Evolutionary conservation across 2,329 filamentous ascomycete genomes (phyloP).

Genomic region (Clonostachys sp.): DNA sequence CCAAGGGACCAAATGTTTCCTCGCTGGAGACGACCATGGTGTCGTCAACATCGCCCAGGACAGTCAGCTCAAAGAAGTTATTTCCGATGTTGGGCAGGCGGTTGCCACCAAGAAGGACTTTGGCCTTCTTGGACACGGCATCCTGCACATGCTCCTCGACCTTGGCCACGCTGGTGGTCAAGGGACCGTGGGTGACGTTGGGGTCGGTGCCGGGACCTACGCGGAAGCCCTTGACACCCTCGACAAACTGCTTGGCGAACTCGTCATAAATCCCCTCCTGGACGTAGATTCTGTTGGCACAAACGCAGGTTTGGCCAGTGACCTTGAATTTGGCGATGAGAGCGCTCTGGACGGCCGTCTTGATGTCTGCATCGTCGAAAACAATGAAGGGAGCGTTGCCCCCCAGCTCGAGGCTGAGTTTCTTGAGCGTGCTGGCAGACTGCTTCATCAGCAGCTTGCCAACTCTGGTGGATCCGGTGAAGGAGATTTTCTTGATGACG

Average conservation of each 20-base stretch:
- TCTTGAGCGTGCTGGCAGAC: conserved; percentile 61
- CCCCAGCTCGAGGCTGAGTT: conserved; percentile 63
- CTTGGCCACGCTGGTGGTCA: conserved; percentile 57
- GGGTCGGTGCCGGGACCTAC: conserved; percentile 47
- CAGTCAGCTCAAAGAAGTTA: conserved; percentile 65
- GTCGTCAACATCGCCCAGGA: conserved; percentile 46
- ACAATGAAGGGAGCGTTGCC: conserved; percentile 66
- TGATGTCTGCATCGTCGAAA: conserved; percentile 61
- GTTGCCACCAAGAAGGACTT: conserved; percentile 40
- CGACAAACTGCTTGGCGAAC: conserved; percentile 39
- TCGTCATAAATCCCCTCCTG: conserved; percentile 45
- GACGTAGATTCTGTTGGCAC: conserved; percentile 16
- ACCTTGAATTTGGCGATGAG: conserved; percentile 31
- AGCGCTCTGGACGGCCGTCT: conserved; percentile 52
- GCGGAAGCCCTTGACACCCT: conserved; percentile 49
- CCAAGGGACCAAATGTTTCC: conserved; percentile 12
- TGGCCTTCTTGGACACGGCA: conserved; percentile 58
- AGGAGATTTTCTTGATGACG: conserved; percentile 53
- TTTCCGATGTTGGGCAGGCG: conserved; percentile 53
- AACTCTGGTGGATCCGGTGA: conserved; percentile 61
- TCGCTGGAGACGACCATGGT: conserved; percentile 4
- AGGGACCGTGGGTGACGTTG: conserved; percentile 43
- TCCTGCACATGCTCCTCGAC: conserved; percentile 53
- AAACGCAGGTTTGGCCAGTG: conserved; percentile 63
- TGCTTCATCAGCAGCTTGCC: conserved; percentile 57